Base-by-base conservation (phyloP, 2,329 filamentous ascomycete genomes). In the Xylaria sp. region DNA sequence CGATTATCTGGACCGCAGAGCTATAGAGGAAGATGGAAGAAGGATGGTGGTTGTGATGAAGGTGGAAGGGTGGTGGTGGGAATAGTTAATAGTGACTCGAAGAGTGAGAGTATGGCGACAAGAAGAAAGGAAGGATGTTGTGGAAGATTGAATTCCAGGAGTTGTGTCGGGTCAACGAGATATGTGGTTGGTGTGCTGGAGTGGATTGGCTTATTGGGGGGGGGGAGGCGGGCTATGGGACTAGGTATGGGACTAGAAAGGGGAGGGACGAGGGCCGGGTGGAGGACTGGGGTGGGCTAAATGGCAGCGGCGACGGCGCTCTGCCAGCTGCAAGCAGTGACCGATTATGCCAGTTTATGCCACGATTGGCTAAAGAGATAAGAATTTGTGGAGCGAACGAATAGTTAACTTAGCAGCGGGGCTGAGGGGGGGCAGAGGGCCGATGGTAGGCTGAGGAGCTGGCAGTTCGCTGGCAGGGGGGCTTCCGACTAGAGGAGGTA, bases 1-100 rank as follows among this genome's bases (percentile, higher is more conserved):
- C 71, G 72, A 74, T 30, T 73, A 68, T 67, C 69, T 67, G 63
- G 69, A 73, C 71, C 71, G 72, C 67, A 71, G 72, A 64, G 62
- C 60, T 62, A 62, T 60, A 57, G 50, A 53, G 54, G 42, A 59
- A 47, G 47, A 51, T 56, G 54, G 49, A 47, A 50, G 52, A 48
- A n/a, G 6, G 39, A 9, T 23, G 19, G 19, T 30, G 46, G 46
- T 51, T 23, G 18, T 51, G 23, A 13, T 47, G 23, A n/a, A 16
- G 35, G 44, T 52, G 39, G 51, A 58, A 54, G 42, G 23, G 23
- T 34, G 23, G 30, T 35, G 35, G 48, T 52, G 48, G 52, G 58
- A 55, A 46, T 57, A 57, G 44, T 59, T 58, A 58, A 46, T 57
- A 57, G 44, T 59, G 60, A 58, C 57, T 62, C 61, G 61, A 61